phyloP scores from a whole-genome alignment of 768 basidiomycete genomes.

The Auricularia sp. region DNA sequence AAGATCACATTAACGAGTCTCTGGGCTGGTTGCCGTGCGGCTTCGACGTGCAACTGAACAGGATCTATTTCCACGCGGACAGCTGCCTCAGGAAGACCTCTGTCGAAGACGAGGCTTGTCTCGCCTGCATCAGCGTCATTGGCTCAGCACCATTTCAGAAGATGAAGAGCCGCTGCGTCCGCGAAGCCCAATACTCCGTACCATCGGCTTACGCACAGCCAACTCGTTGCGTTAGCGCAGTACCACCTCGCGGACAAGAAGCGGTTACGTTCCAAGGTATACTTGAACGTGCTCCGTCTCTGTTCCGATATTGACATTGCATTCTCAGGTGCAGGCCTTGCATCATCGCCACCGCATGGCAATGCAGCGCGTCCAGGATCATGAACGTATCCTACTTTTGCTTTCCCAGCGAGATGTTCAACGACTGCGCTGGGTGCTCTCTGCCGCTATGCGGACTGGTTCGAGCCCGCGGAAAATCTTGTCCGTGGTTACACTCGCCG shows the following conservation, averaged over 20 bases:
- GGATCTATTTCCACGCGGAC: neutral
- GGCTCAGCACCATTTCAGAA: too few relatives aligned
- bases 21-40: neutral
- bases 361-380: neutral
- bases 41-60: neutral
- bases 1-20: neutral
- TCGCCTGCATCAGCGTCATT: too few relatives aligned
- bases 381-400: neutral
- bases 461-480: neutral
- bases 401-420: neutral
- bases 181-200: too few relatives aligned
- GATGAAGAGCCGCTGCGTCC: too few relatives aligned
- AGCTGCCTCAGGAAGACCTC: neutral
- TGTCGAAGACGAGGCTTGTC: too few relatives aligned
- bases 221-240: too few relatives aligned
- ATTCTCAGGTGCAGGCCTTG: neutral
- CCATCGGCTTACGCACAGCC: too few relatives aligned
- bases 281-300: too few relatives aligned
- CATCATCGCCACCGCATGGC: neutral
- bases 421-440: neutral
- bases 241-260: too few relatives aligned
- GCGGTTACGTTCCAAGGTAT: too few relatives aligned
- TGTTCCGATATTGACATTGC: neutral
- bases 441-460: neutral
- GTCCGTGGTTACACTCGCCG: neutral